A percentile compares a stretch with the other conserved stretches of the same genome.
phyloP scores from a whole-genome alignment of 2,329 filamentous ascomycete species.

The Acrocalymma vagum region DNA sequence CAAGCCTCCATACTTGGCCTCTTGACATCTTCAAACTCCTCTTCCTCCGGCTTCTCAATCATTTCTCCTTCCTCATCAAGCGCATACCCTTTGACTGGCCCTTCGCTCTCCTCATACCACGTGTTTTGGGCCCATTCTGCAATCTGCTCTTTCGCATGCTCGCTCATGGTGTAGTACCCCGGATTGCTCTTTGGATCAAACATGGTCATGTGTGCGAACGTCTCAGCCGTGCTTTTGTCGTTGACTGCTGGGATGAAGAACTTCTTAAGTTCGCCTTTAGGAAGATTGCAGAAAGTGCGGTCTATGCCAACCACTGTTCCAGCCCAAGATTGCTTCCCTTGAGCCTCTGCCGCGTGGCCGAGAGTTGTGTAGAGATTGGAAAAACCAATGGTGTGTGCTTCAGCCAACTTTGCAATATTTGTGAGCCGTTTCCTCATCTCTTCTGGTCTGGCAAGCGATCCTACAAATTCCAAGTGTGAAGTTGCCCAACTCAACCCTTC shows the following conservation, averaged over 20 bases:
- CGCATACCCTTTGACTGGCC: constrained; percentile 26
- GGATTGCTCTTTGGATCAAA: constrained; percentile 78
- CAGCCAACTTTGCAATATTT: constrained; percentile 70
- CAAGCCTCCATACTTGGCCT: constrained; percentile 5
- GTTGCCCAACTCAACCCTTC: constrained; percentile 83
- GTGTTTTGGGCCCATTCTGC: constrained; percentile 70
- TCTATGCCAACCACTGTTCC: constrained; percentile 72
- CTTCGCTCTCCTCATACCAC: constrained; percentile 68
- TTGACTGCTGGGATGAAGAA: constrained; percentile 67
- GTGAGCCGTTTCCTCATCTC: constrained; percentile 79
- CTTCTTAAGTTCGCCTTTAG: constrained; percentile 42
- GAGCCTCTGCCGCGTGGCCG: constrained; percentile 69
- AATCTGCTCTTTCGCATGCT: constrained; percentile 71
- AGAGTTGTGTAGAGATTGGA: constrained; percentile 88
- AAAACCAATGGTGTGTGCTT: constrained; percentile 76
- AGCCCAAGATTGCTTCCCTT: constrained; percentile 48
- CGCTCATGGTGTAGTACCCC: constrained; percentile 73
- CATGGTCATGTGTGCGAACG: constrained; percentile 81
- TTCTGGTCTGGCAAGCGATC: constrained; percentile 83
- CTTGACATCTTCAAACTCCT: constrained; percentile 36
- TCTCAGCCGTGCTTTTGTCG: constrained; percentile 80
- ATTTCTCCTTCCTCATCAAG: constrained; percentile 43
- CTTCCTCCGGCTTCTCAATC: constrained; percentile 31
- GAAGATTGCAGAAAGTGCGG: constrained; percentile 83
- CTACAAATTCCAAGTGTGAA: constrained; percentile 93